These are phyloP conservation scores for Mallotus japonicus DNA, from an alignment of 441 rosid genomes.

Conservation along the genomic window DNA sequence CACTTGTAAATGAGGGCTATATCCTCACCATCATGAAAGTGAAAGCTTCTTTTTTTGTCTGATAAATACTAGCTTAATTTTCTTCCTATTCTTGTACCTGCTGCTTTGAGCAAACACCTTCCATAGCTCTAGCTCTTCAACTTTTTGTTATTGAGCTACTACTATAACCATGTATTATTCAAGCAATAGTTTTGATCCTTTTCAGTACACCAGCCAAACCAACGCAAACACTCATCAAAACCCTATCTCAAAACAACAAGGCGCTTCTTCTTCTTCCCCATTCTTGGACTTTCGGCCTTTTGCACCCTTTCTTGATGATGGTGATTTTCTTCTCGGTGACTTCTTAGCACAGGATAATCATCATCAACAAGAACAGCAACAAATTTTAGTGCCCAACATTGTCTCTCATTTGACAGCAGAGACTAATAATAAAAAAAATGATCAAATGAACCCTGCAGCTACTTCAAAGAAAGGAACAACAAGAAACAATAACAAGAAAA, in stretches of 20 bases:
- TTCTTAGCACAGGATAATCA: slow-evolving; percentile 25
- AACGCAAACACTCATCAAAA: slow-evolving; percentile 34
- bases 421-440: slow-evolving; percentile 8
- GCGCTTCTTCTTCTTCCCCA: slow-evolving; percentile 27
- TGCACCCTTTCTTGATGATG: slow-evolving; percentile 30
- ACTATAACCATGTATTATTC: slow-evolving; percentile 43
- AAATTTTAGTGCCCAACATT: slow-evolving; percentile 14
- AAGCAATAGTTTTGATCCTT: slow-evolving; percentile 33
- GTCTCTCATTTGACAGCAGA: slow-evolving; percentile 3
- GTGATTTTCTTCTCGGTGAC: slow-evolving; percentile 37
- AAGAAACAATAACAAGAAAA: slow-evolving; percentile 25
- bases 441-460: slow-evolving; percentile 20
- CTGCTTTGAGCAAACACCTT: not conserved
- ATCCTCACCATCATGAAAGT: not conserved
- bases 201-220: slow-evolving; percentile 29
- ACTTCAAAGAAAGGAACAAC: slow-evolving; percentile 17
- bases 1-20: no score
- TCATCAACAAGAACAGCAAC: slow-evolving; percentile 15
- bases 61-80: not conserved
- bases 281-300: slow-evolving; percentile 27
- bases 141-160: not conserved
- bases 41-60: not conserved
- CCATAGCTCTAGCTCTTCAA: not conserved
- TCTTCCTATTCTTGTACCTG: not conserved
- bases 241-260: slow-evolving; percentile 32